Base-by-base conservation (phyloP, 1,284 basidiomycete species). In the Uromyces viciae-fabae region DNA sequence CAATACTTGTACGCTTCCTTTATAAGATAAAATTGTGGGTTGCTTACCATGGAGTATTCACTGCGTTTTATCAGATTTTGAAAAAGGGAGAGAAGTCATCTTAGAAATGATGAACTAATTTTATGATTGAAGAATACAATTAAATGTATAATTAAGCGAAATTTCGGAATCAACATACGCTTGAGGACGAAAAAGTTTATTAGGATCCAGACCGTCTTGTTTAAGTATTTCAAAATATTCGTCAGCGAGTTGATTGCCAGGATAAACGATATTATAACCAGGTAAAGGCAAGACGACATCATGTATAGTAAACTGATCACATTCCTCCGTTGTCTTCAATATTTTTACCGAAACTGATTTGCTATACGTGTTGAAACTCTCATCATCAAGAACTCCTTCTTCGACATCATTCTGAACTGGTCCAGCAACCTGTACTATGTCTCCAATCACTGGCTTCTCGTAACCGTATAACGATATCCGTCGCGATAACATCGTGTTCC, bases 231-330 rank as follows among this genome's bases (percentile, higher is more conserved):
- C 90, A 82, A 88, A 88, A 86, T 96, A 98, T 80, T 91, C 89
- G 83, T 94, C 91, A 5, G 46, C 60, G n/a, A 81, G 36, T 54
- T 88, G 85, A 15, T 94, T 94, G 4, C 91, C 91, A 0, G 95
- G 95, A 84, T 94, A 94, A 54, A 92, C 91, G 38, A 98, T 93
- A 84, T 96, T 93, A 84, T 91, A 93, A 4, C 97, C 97, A 33
- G 96, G 94, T 42, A 98, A 88, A 5, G 97, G 96, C 90, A 99
- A 93, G 82, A 98, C 90, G 52, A 99, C 92, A 86, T 99, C 95
- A 84, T 94, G 93, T 81, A 99, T 93, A 3, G 91, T 90, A 86
- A 94, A 93, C 73, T 92, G 89, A 82, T 90, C 88, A 52, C 93
- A 85, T 84, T 98, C 93, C 19, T 89, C 91, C n/a, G 62, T 19